A percentile compares a stretch with the other conserved stretches of the same genome.
Conservation (phyloP, 169 alveolate genomes). For the Eimeria sp. region DNA sequence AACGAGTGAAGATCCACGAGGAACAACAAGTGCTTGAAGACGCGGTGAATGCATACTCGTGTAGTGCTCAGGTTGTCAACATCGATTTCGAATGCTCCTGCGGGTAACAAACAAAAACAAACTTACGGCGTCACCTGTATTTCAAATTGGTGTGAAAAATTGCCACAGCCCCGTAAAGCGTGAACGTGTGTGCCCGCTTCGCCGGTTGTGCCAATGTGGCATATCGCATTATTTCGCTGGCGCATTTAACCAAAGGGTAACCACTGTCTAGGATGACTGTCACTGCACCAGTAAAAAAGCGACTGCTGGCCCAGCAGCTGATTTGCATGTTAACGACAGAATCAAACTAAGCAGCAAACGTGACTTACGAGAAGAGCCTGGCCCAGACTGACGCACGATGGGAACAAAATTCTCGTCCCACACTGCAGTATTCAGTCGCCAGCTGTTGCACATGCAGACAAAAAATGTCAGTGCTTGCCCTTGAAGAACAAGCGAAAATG, state of each 20-base stretch:
- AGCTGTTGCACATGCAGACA: slow-evolving; percentile 46
- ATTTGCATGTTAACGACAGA: neutral
- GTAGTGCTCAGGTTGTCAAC: slow-evolving; percentile 79
- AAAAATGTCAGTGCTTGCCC: neutral
- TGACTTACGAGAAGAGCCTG: slow-evolving; percentile 56
- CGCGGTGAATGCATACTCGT: neutral
- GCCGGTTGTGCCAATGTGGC: neutral
- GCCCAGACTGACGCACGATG: slow-evolving; percentile 71
- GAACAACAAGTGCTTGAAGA: neutral
- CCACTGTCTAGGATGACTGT: neutral
- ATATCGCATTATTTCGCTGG: neutral
- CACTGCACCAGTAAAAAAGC: neutral
- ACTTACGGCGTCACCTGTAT: neutral
- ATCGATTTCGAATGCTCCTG: slow-evolving; percentile 78
- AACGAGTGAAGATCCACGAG: neutral
- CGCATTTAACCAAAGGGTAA: neutral
- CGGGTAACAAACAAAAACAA: neutral
- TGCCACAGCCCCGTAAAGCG: neutral
- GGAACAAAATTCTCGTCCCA: slow-evolving; percentile 64
- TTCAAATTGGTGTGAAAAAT: neutral
- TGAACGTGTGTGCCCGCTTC: neutral
- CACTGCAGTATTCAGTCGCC: slow-evolving; percentile 60
- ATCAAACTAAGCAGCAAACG: neutral
- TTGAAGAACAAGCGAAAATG: neutral
- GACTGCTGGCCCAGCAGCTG: neutral